Evolutionary conservation across 2,329 filamentous ascomycete species (phyloP), one percentile per base, ranked within the genome.

Genomic region (Stylonectria norvegica): DNA sequence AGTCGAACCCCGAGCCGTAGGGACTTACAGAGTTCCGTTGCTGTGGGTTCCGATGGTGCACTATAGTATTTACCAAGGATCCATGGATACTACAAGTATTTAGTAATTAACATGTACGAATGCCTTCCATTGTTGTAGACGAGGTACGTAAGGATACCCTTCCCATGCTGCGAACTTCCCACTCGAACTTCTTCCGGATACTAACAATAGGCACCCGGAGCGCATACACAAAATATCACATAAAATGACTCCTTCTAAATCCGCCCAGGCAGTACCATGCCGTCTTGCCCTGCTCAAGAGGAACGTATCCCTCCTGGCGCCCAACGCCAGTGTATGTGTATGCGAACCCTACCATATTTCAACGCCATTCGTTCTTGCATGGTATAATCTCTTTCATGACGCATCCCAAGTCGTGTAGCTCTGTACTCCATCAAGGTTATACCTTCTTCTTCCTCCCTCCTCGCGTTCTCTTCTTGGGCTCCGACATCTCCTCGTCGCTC

Each of bases 381-480:
- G 29, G 7, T 43, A 40, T 58, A 57, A 42, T 60, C 47, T 49
- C 45, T 44, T 44, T 60, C 55, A 49, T 60, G 37, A 49, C 42
- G 45, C 39, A 45, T 50, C 37, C 38, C 31, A 29, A n/a, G 15
- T 23, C 12, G 4, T n/a, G 19, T 9, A 4, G n/a, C 18, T 23
- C 11, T 29, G 32, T 22, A 22, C 5, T 34, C 20, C 23, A 42
- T 28, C 18, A 9, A 11, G 36, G 29, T 46, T 43, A 63, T 8
- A 50, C 45, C 63, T 75, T 78, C 69, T 73, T 78, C 60, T 72
- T 75, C 18, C 69, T 65, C 11, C 70, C 70, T 25, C 65, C 69
- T 40, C 63, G 64, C 36, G 64, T 67, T 55, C 66, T 69, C 57
- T 70, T 75, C 62, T 73, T 75, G 8, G 68, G 64, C 44, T 72